Evolutionary conservation across 2,329 filamentous ascomycete species (phyloP).

Genomic region (Ophiostoma triangulosporum): DNA sequence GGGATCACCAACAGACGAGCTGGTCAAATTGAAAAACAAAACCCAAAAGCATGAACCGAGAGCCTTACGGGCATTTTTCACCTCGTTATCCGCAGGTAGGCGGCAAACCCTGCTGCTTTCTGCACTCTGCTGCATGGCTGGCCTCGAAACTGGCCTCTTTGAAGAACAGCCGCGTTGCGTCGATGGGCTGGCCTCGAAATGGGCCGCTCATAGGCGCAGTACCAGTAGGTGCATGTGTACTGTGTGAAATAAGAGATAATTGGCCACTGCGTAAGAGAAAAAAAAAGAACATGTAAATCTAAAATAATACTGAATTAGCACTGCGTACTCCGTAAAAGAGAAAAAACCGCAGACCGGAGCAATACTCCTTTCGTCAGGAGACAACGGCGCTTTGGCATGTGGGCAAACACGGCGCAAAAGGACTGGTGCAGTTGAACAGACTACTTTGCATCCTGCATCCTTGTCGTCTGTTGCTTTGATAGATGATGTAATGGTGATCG

Average conservation of each 20-base stretch:
- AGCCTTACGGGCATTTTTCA: neutral
- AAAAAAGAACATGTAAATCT: neutral
- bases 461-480: neutral
- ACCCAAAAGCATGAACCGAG: neutral
- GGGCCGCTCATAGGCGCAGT: too few relatives aligned
- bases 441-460: neutral
- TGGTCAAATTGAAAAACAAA: neutral
- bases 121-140: neutral
- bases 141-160: neutral
- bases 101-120: neutral
- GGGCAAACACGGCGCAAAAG: neutral
- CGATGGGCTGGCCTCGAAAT: neutral
- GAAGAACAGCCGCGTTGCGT: neutral
- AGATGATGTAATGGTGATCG: too few relatives aligned
- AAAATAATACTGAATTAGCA: neutral
- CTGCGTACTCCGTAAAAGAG: neutral
- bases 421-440: neutral
- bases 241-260: neutral
- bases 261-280: too few relatives aligned
- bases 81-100: neutral
- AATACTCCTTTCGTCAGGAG: neutral
- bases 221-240: too few relatives aligned
- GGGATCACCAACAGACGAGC: too few relatives aligned
- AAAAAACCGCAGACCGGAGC: neutral
- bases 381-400: neutral